Evolutionary conservation across 208 protist species (phyloP).

Genomic region (Leishmania arabica): DNA sequence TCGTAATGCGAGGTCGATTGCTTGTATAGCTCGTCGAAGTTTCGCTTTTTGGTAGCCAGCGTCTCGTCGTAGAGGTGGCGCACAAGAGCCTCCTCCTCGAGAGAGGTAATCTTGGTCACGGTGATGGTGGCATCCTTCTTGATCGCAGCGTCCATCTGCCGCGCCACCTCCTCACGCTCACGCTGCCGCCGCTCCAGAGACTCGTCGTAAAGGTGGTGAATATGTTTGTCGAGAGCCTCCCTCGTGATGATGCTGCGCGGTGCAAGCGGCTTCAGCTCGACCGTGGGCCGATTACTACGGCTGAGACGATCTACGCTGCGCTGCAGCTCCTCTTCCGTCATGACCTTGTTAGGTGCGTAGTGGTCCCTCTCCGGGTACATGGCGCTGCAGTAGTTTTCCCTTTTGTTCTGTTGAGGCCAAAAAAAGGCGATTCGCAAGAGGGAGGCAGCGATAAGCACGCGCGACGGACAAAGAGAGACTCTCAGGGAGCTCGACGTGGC

Average conservation of each 20-base stretch:
- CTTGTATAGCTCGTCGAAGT: conserved; percentile 49
- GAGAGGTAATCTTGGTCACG: conserved; percentile 27
- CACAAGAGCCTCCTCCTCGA: conserved; percentile 58
- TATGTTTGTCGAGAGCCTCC: conserved; percentile 56
- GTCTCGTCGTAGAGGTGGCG: conserved; percentile 75
- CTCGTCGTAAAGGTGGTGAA: conserved; percentile 86
- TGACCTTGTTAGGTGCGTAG: conserved; percentile 16
- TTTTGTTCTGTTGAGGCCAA: background rate
- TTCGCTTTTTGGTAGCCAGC: conserved; percentile 50
- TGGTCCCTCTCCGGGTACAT: conserved; percentile 27
- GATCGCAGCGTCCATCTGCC: conserved; percentile 50
- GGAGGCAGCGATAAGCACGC: background rate
- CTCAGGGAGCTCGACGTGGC: background rate
- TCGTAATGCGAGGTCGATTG: conserved; percentile 33
- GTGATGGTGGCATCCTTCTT: conserved; percentile 46
- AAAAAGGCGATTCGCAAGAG: background rate
- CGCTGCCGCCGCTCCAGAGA: conserved; percentile 57
- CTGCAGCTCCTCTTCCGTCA: conserved; percentile 74
- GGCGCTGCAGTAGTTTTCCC: background rate
- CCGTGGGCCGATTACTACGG: conserved; percentile 24
- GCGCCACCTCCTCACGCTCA: conserved; percentile 49
- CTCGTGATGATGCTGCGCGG: conserved; percentile 44
- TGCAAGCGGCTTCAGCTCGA: conserved; percentile 50
- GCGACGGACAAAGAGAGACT: background rate
- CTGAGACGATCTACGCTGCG: conserved; percentile 73